Evolutionary conservation across 140 eudicot genomes (phyloP).

Genomic region (Erigeron philadelphicus): DNA sequence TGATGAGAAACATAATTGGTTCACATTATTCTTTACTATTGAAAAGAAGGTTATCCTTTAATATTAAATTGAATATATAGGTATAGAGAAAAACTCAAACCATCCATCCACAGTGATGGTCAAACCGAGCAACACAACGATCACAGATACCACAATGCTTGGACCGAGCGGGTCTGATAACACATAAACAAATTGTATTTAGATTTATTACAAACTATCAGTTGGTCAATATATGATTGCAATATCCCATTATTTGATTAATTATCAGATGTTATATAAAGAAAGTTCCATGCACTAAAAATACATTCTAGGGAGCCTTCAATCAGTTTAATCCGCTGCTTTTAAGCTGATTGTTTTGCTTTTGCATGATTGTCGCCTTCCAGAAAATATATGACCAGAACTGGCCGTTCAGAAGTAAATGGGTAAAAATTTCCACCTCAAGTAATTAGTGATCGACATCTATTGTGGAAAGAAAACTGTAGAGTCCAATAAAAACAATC

Average conservation of each 20-base stretch:
- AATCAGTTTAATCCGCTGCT: background rate
- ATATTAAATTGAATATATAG: background rate
- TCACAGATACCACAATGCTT: slow-evolving; percentile 88
- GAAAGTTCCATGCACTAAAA: background rate
- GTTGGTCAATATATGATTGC: background rate
- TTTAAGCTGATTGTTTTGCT: background rate
- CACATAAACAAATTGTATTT: background rate
- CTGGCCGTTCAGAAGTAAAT: background rate
- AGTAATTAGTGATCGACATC: background rate
- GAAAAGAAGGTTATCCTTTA: background rate
- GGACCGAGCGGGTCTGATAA: slow-evolving; percentile 86
- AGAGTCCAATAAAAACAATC: background rate
- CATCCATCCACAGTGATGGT: slow-evolving; percentile 99
- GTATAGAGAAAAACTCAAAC: slow-evolving; percentile 34
- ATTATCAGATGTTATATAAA: background rate
- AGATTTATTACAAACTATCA: background rate
- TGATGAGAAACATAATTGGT: slow-evolving; percentile 15
- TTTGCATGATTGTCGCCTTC: too few species aligned
- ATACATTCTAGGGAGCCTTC: background rate
- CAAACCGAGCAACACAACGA: slow-evolving; percentile 95
- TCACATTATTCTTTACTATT: slow-evolving; percentile 4
- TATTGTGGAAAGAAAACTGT: background rate
- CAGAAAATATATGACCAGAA: too few species aligned
- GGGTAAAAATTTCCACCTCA: background rate
- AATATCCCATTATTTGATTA: background rate